Base-by-base conservation (phyloP, 75 land plant species). In the Larix kaempferi region DNA sequence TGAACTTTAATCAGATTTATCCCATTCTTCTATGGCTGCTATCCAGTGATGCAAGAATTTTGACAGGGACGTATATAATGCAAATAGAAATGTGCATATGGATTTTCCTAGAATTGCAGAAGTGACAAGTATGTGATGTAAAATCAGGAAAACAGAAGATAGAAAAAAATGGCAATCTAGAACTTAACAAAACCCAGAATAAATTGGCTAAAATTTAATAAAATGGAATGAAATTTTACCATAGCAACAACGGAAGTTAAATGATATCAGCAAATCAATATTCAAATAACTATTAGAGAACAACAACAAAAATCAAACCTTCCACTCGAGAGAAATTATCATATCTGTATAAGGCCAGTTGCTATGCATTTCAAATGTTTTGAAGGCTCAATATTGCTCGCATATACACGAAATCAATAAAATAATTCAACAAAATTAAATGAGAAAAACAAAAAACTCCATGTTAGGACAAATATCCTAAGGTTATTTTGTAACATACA, bases 71-170 rank as follows among this genome's bases (percentile, higher is more conserved):
- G 5, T 35, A 63, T 49, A 49, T 65, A 64, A 65, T 65, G 35
- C 39, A 21, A 35, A 65, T 65, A 3, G n/a, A 39, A 35, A 17
- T 65, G 1, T 13, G 69, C 33, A 25, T 37, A 65, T 17, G 37
- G 69, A 65, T 16, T 65, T 65, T 65, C 39, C 17, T 33, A 35
- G 35, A 65, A 65, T 27, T 57, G 57, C 61, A 74, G 75, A 55
- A 56, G 14, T 76, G 59, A 11, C 26, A 74, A 23, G 67, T 15
- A 57, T 21, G 27, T 57, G 17, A 23, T 74, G 61, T 23, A 29
- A 57, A 19, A 75, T 75, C 26, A 52, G 59, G 35, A 64, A 77
- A 62, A n/a, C 76, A 67, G 64, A 5, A 56, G 76, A 56, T 22
- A 44, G 17, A 12, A 17, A 77, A 77, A 15, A 41, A 16, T 11